A percentile compares a stretch with the other conserved stretches of the same genome.
These are phyloP conservation scores for Orbilia brochopaga DNA, from an alignment of 2,329 filamentous ascomycete genomes.

Conservation along the genomic window DNA sequence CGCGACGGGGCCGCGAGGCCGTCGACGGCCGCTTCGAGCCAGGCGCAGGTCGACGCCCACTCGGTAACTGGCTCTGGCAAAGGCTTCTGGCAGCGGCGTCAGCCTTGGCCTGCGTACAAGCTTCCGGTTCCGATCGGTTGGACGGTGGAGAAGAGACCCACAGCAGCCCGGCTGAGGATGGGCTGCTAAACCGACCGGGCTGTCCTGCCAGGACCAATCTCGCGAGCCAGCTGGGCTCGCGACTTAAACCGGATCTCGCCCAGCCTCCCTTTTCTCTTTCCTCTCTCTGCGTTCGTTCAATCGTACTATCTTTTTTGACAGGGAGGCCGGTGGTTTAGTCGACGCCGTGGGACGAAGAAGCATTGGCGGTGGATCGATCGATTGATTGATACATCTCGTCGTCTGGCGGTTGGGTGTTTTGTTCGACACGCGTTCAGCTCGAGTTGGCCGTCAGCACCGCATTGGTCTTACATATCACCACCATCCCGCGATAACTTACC, in stretches of 20 bases:
- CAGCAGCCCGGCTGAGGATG: not conserved
- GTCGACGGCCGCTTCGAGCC: not conserved
- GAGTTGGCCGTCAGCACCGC: too few relatives aligned
- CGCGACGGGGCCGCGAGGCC: not conserved
- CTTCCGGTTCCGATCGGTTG: slow-evolving; percentile 27
- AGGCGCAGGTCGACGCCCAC: not conserved
- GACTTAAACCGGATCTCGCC: slow-evolving; percentile 3
- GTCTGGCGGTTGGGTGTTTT: too few relatives aligned
- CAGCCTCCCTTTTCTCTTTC: not conserved
- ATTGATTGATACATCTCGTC: too few relatives aligned
- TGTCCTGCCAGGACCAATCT: slow-evolving; percentile 7
- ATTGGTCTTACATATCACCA: too few relatives aligned
- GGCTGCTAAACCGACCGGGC: not conserved
- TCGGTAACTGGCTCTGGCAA: not conserved
- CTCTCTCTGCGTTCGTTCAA: not conserved
- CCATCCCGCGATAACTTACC: too few relatives aligned
- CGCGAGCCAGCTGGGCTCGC: not conserved
- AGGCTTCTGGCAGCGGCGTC: not conserved
- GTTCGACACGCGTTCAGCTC: too few relatives aligned
- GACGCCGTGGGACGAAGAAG: too few relatives aligned
- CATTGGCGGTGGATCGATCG: too few relatives aligned
- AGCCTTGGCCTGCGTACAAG: slow-evolving; percentile 22
- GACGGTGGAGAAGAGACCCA: slow-evolving; percentile 5
- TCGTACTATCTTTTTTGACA: too few relatives aligned
- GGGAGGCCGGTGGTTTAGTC: too few relatives aligned